Base-by-base conservation (phyloP, 257 asterid genomes). In the Catharanthus roseus region DNA sequence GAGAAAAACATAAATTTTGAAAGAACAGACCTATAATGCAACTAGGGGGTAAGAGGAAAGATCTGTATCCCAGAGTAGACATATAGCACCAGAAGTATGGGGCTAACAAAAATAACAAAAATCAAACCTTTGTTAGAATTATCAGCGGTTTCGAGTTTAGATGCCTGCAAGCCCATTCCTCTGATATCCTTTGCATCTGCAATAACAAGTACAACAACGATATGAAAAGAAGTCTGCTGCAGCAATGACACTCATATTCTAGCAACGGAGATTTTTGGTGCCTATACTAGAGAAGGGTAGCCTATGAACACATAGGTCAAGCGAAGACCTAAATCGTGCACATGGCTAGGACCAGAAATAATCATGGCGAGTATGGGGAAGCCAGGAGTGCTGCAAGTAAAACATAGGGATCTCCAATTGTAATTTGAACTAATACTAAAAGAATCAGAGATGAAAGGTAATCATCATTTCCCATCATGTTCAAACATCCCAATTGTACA, bases 131-230 rank as follows among this genome's bases (percentile, higher is more conserved):
- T 85, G 62, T 77, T 87, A 81, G 79, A 70, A 80, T 64, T 86
- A 70, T 85, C 87, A n/a, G 79, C 77, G 69, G 79, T 88, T 87
- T 91, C 95, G 71, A 95, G 99, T 83, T 95, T 95, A 9, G 99
- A 89, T 75, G 93, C 97, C 84, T 95, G 97, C 85, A 95, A 82
- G 81, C 97, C 97, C 95, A 91, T 78, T 70, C 99, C 99, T 82
- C 97, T 81, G 75, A 95, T 84, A 78, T 91, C 97, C 77, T 81
- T 80, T 67, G 88, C 95, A 85, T 91, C 99, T 93, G 78, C 69
- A 80, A 39, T 28, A 36, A 69, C 41, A 60, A 55, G 16, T 12
- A 33, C 18, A 42, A 34, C 16, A 60, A 68, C 74, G 75, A 80
- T 29, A 21, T 1, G 10, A 13, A 28, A 24, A 65, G 73, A 71